Conservation (phyloP, 495 filamentous ascomycete genomes). For the Lasiosphaeria miniovina region DNA sequence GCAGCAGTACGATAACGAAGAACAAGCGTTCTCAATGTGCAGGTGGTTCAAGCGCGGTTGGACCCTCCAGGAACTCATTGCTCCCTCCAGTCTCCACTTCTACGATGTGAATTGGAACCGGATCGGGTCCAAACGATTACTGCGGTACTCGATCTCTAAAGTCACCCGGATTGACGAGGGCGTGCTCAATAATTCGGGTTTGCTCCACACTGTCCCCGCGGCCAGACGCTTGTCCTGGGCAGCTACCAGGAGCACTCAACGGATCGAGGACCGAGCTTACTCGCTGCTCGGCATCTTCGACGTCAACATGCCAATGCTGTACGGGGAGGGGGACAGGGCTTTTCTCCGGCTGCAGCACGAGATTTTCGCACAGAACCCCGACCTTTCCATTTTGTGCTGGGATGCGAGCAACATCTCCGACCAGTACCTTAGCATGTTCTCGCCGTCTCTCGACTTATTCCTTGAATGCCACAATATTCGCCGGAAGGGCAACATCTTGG, state of each 20-base stretch:
- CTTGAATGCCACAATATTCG: no score
- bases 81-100: conserved; percentile 30
- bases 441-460: no score
- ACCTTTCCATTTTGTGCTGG: no score
- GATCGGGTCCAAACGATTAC: conserved; percentile 4
- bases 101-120: conserved; percentile 27
- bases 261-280: conserved; percentile 16
- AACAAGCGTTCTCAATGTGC: neutral
- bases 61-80: conserved; percentile 21
- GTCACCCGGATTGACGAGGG: neutral
- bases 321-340: conserved; percentile 13
- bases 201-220: neutral
- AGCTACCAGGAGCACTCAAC: neutral
- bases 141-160: neutral
- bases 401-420: no score
- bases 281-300: conserved; percentile 15
- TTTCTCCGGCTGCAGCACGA: conserved; percentile 12
- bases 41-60: conserved; percentile 29
- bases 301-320: conserved; percentile 7
- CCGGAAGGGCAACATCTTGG: no score
- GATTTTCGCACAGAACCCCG: neutral
- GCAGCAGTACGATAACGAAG: no score
- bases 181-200: neutral
- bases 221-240: conserved; percentile 14
- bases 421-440: no score